These are phyloP conservation scores for Wallacemonas sp. DNA, from an alignment of 208 protist species.

Conservation along the genomic window DNA sequence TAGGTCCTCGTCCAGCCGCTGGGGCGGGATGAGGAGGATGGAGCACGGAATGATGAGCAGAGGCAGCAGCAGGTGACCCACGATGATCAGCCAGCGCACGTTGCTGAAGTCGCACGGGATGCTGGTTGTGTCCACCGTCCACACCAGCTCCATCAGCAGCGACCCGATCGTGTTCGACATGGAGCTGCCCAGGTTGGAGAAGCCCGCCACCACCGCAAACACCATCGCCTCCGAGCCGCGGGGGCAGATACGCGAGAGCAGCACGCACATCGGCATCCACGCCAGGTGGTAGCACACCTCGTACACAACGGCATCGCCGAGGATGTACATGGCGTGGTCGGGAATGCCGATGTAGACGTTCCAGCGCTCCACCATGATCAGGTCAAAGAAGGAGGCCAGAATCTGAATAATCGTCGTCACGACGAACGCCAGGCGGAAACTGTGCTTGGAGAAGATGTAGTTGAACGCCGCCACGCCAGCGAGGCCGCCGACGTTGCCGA, in stretches of 20 bases:
- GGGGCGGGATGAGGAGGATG: slow-evolving; percentile 47
- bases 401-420: slow-evolving; percentile 50
- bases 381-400: slow-evolving; percentile 53
- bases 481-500: slow-evolving; percentile 47
- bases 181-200: slow-evolving; percentile 55
- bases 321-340: slow-evolving; percentile 67
- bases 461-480: slow-evolving; percentile 45
- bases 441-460: slow-evolving; percentile 45
- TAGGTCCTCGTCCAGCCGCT: slow-evolving; percentile 40
- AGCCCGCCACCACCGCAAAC: slow-evolving; percentile 71
- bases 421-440: slow-evolving; percentile 52
- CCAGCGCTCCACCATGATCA: slow-evolving; percentile 76
- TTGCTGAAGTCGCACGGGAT: slow-evolving; percentile 70
- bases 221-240: slow-evolving; percentile 78
- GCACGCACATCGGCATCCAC: slow-evolving; percentile 71
- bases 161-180: slow-evolving; percentile 39
- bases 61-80: slow-evolving; percentile 47
- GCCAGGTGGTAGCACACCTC: slow-evolving; percentile 58
- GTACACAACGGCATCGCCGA: slow-evolving; percentile 67
- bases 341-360: slow-evolving; percentile 50
- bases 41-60: slow-evolving; percentile 52
- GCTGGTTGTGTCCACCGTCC: slow-evolving; percentile 29
- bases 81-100: slow-evolving; percentile 46
- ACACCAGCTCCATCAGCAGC: slow-evolving; percentile 53
- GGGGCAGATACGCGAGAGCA: slow-evolving; percentile 83